Conservation (phyloP, 2,329 filamentous ascomycete species). For the Tolypocladium inflatum region DNA sequence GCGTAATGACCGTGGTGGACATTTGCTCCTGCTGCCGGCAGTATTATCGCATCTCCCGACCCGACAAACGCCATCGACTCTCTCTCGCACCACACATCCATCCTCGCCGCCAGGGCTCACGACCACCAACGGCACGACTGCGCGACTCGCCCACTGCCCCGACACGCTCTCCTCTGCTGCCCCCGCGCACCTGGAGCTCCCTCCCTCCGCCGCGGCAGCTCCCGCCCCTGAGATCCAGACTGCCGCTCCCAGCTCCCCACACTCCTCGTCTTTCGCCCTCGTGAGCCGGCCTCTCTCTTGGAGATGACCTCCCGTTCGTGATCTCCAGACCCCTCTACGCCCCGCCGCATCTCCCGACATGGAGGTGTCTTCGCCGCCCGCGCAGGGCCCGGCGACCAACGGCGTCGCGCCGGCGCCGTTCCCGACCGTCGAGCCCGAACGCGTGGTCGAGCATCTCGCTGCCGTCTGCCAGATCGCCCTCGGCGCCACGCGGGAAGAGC, state of each 20-base stretch:
- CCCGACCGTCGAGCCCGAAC: constrained; percentile 53
- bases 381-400: constrained; percentile 34
- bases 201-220: neutral
- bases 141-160: neutral
- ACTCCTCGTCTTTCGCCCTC: neutral
- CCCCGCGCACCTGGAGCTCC: neutral
- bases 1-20: neutral
- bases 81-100: neutral
- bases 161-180: neutral
- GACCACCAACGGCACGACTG: no score
- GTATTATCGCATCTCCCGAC: neutral
- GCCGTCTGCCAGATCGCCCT: constrained; percentile 64
- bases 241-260: neutral
- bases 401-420: constrained; percentile 37
- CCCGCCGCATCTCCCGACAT: constrained; percentile 23
- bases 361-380: constrained; percentile 42
- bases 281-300: neutral
- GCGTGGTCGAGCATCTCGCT: constrained; percentile 62
- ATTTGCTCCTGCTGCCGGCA: neutral
- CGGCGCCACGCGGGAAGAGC: constrained; percentile 66
- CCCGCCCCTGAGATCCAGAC: constrained; percentile 4
- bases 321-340: neutral
- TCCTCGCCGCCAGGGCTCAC: neutral
- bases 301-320: constrained; percentile 1
- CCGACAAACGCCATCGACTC: neutral